Percentiles rank a stretch among this genome's conserved stretches.
Conservation (phyloP, 106 monocot species). For the Allium sativum region DNA sequence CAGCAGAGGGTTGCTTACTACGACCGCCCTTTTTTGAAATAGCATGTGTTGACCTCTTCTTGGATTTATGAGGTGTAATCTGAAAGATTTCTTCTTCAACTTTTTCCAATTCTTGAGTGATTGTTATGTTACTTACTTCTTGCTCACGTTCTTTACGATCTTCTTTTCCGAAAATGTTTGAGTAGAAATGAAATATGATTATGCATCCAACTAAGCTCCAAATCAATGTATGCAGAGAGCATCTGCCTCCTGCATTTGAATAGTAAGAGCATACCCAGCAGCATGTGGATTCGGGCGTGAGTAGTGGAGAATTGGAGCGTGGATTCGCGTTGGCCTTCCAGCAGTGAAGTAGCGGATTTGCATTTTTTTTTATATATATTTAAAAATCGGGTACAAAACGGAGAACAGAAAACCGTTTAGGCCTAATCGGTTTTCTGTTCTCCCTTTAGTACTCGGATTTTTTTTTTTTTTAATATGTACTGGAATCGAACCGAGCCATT, state of each 20-base stretch:
- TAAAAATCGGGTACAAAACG: too few relatives aligned
- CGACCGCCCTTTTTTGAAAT: conserved; percentile 50
- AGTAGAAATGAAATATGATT: conserved; percentile 47
- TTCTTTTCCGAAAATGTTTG: conserved; percentile 16
- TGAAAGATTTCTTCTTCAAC: conserved; percentile 68
- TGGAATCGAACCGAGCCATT: too few relatives aligned
- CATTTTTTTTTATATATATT: too few relatives aligned
- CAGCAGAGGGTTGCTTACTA: conserved; percentile 29
- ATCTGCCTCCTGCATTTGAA: conserved; percentile 73
- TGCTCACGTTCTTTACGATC: conserved; percentile 5
- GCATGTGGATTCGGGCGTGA: too few relatives aligned
- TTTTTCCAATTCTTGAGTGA: conserved; percentile 51
- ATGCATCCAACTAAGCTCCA: conserved; percentile 54
- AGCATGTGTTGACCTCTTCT: conserved; percentile 52
- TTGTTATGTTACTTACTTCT: conserved; percentile 10
- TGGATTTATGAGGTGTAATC: conserved; percentile 40
- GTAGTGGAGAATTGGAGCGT: too few relatives aligned
- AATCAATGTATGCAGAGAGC: conserved; percentile 25
- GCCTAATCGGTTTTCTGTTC: too few relatives aligned
- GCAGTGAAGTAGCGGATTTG: too few relatives aligned
- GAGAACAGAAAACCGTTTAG: too few relatives aligned
- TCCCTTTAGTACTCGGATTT: too few relatives aligned
- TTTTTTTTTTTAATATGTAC: too few relatives aligned
- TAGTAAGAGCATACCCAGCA: too few relatives aligned
- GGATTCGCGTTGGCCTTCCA: too few relatives aligned